Conservation (phyloP, 495 filamentous ascomycete species). For the Corynascus novoguineensis region DNA sequence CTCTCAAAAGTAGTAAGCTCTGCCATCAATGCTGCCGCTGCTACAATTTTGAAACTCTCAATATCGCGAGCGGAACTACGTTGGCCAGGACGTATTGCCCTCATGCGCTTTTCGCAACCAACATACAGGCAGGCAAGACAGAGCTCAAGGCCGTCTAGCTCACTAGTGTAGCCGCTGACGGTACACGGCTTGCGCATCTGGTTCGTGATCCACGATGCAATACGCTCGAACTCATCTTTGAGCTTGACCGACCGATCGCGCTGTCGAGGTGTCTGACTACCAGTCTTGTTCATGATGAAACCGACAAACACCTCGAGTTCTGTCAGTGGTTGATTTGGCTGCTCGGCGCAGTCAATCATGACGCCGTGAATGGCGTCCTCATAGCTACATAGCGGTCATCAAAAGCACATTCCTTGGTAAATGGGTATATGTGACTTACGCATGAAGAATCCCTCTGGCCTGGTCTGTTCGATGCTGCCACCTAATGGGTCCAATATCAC, state of each 20-base stretch:
- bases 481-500: constrained; percentile 16
- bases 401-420: background rate
- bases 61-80: constrained; percentile 17
- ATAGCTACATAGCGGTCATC: constrained; percentile 46
- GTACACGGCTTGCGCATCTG: constrained; percentile 30
- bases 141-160: constrained; percentile 30
- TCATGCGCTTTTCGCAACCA: constrained; percentile 5
- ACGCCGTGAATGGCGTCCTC: constrained; percentile 53
- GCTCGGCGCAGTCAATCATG: constrained; percentile 54
- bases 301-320: constrained; percentile 77
- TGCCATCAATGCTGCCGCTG: constrained; percentile 32
- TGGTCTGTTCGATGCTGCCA: constrained; percentile 37
- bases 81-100: background rate
- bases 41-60: constrained; percentile 39
- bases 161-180: background rate
- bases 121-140: constrained; percentile 38
- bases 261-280: constrained; percentile 53
- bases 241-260: constrained; percentile 57
- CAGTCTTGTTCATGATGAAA: constrained; percentile 59
- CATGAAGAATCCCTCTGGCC: constrained; percentile 49
- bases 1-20: constrained; percentile 28
- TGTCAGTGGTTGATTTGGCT: constrained; percentile 51
- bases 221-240: constrained; percentile 56
- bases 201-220: constrained; percentile 41
- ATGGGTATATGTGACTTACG: constrained; percentile 37